A percentile compares a stretch with the other conserved stretches of the same genome.
Evolutionary conservation across 148 eudicot species (phyloP).

Genomic region (Amaranthus palmeri): DNA sequence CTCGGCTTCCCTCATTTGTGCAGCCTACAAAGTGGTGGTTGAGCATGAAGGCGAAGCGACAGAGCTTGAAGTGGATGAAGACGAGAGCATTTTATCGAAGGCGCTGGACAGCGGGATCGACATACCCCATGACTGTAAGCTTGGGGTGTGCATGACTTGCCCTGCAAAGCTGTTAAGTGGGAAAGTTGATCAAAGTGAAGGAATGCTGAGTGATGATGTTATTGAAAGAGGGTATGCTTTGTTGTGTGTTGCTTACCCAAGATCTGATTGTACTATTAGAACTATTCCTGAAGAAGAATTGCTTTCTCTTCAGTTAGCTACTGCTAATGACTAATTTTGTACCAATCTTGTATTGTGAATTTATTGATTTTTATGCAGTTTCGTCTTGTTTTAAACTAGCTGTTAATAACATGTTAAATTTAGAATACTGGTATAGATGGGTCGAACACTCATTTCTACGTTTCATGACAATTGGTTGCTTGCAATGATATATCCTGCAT

Average conservation of each 20-base stretch:
- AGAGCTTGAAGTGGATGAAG: constrained; percentile 68
- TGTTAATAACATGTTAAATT: too few relatives aligned
- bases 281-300: constrained; percentile 87
- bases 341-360: too few relatives aligned
- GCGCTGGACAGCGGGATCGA: constrained; percentile 61
- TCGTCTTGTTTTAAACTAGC: too few relatives aligned
- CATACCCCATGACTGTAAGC: constrained; percentile 83
- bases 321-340: constrained; percentile 70
- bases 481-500: too few relatives aligned
- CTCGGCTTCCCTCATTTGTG: constrained; percentile 12
- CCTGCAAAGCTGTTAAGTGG: constrained; percentile 74
- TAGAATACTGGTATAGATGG: too few relatives aligned
- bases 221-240: constrained; percentile 68
- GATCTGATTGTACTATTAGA: constrained; percentile 62
- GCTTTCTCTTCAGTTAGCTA: constrained; percentile 71
- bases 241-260: constrained; percentile 67
- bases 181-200: constrained; percentile 78
- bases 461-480: too few relatives aligned
- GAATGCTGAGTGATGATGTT: constrained; percentile 96
- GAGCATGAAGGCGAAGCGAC: constrained; percentile 60
- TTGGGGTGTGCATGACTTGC: constrained; percentile 97
- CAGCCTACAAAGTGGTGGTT: constrained; percentile 54
- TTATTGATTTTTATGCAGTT: too few relatives aligned
- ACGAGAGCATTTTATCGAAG: constrained; percentile 70
- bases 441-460: too few relatives aligned